Evolutionary conservation across 306 rosid genomes (phyloP).

Genomic region (Trifolium subterraneum): DNA sequence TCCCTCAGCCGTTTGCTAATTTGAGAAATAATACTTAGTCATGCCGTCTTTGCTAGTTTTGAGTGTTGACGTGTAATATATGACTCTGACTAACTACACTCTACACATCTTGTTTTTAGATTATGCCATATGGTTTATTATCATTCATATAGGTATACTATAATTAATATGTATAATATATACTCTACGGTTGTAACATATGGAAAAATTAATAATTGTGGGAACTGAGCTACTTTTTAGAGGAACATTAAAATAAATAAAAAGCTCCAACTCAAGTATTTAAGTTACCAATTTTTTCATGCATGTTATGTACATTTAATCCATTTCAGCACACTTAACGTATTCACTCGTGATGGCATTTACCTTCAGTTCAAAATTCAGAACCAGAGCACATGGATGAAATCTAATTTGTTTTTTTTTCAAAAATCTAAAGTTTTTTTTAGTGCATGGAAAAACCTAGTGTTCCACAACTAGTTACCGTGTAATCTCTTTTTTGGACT

Average conservation of each 20-base stretch:
- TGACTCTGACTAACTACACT: neutral
- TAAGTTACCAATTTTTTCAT: constrained; percentile 9
- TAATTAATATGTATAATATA: no score
- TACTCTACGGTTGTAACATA: no score
- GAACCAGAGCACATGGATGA: neutral
- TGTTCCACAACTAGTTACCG: no score
- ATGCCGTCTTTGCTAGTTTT: constrained; percentile 38
- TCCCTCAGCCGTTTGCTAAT: constrained; percentile 1
- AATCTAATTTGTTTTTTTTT: no score
- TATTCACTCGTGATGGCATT: constrained; percentile 1
- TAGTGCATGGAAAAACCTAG: no score
- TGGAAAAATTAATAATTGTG: neutral
- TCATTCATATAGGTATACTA: neutral
- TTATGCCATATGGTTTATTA: neutral
- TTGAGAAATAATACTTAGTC: constrained; percentile 18
- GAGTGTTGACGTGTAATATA: constrained; percentile 9
- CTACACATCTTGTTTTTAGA: neutral
- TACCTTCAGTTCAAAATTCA: constrained; percentile 1
- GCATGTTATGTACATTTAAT: constrained; percentile 27
- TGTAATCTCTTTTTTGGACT: no score
- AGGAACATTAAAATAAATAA: neutral
- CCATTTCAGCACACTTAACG: neutral
- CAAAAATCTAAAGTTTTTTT: no score
- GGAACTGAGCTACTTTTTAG: constrained; percentile 1
- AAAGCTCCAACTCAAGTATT: constrained; percentile 3